A percentile compares a stretch with the other conserved stretches of the same genome.
Evolutionary conservation across 352 stramenopile species (phyloP).

Genomic region (Pythium brachiatum): DNA sequence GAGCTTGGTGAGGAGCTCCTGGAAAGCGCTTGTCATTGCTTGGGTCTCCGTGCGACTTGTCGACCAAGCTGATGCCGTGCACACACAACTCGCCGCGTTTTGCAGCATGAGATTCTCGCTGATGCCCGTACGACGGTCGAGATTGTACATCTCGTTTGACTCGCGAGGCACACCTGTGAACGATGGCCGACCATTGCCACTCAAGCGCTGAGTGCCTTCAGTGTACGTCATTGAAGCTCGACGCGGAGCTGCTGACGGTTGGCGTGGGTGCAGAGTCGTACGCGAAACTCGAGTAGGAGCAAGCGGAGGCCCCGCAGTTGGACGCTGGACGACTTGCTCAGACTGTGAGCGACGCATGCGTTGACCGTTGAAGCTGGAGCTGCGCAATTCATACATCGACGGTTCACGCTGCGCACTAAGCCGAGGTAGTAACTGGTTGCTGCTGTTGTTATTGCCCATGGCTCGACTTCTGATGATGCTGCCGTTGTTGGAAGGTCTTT

Average conservation of each 20-base stretch:
- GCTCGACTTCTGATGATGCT: not conserved
- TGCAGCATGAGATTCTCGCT: conserved; percentile 52
- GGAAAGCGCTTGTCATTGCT: conserved; percentile 72
- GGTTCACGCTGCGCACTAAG: conserved; percentile 12
- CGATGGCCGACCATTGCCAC: conserved; percentile 6
- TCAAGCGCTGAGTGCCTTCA: conserved; percentile 6
- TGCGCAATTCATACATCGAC: conserved; percentile 24
- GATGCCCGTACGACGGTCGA: conserved; percentile 40
- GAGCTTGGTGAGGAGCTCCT: conserved; percentile 80
- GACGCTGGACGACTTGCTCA: conserved; percentile 8
- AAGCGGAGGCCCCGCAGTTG: not conserved
- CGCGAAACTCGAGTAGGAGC: conserved; percentile 15
- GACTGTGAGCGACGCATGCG: conserved; percentile 27
- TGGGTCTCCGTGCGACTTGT: conserved; percentile 72
- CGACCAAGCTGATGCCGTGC: conserved; percentile 66
- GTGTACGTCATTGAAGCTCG: conserved; percentile 7
- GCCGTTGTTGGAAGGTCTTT: not conserved
- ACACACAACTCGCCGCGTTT: conserved; percentile 60
- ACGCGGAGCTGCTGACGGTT: not conserved
- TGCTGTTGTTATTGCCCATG: conserved; percentile 11
- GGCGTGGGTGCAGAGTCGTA: conserved; percentile 18
- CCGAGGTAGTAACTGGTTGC: not conserved
- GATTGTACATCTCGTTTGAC: conserved; percentile 40
- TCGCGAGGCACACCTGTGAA: not conserved
- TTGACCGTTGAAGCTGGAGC: conserved; percentile 9